These are phyloP conservation scores for Wickerhamia fluorescens DNA, from an alignment of 805 yeast species.

Conservation along the genomic window DNA sequence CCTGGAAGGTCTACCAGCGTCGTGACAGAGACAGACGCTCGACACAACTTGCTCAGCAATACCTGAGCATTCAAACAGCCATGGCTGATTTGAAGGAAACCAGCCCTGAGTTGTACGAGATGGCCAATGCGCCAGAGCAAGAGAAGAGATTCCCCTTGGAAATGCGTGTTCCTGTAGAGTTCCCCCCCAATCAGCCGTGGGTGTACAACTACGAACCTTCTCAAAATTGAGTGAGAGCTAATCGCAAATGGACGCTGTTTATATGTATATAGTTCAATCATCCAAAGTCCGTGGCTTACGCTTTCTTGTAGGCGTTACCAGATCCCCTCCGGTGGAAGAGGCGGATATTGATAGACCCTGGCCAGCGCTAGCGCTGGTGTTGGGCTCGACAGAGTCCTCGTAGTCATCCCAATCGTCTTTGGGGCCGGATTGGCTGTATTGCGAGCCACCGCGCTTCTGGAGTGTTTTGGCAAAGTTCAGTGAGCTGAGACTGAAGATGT, in stretches of 20 bases:
- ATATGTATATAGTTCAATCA: conserved; percentile 10
- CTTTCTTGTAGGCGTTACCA: conserved; percentile 18
- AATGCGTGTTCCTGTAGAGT: conserved; percentile 81
- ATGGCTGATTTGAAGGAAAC: conserved; percentile 56
- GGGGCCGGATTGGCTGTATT: conserved; percentile 19
- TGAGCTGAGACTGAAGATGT: conserved; percentile 73
- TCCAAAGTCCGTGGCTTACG: conserved; percentile 21
- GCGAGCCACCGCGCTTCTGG: conserved; percentile 39
- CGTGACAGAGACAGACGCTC: conserved; percentile 38
- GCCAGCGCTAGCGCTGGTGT: conserved; percentile 3
- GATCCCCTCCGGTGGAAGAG: conserved; percentile 1
- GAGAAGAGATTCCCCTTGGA: conserved; percentile 73
- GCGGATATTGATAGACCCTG: conserved; percentile 1
- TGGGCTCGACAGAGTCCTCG: conserved; percentile 29
- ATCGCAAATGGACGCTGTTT: background rate
- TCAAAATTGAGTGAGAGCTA: background rate
- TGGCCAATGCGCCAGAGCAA: conserved; percentile 52
- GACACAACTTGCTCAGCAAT: conserved; percentile 50
- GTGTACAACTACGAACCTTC: conserved; percentile 38
- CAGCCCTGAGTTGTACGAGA: conserved; percentile 49
- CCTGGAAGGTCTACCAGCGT: conserved; percentile 66
- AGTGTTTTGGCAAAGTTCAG: conserved; percentile 57
- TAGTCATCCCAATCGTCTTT: conserved; percentile 33
- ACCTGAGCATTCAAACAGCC: conserved; percentile 58
- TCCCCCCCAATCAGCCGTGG: conserved; percentile 81